Base-by-base conservation (phyloP, 2,329 filamentous ascomycete species). In the Fusarium nelsonii region DNA sequence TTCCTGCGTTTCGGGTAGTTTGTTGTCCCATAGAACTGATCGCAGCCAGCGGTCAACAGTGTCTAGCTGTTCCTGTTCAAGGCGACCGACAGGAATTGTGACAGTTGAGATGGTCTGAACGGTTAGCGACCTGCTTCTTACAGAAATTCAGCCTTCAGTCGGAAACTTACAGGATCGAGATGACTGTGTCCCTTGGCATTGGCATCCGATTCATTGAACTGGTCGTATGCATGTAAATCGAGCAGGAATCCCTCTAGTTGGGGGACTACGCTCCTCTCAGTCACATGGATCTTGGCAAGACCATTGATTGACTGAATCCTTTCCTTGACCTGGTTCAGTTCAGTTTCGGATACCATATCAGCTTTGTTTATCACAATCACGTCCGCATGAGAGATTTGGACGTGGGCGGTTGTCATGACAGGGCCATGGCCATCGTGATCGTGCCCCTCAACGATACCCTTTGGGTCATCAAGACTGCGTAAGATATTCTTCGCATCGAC, bases 351-450 rank as follows among this genome's bases (percentile, higher is more conserved):
- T 5, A 98, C 94, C 5, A 97, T 84, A 76, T 99, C 96, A 4
- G 90, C 85, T 79, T 99, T 99, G 82, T 99, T 99, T 72, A 99
- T 88, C 39, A 99, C 88, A 44, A 99, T 87, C 10, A 98, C 93
- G 80, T 99, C 96, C 8, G 96, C 96, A 75, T 99, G 95, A 2
- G 94, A 97, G 63, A 99, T 97, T 75, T 99, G 96, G 48, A 98
- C 86, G 79, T 99, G 96, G 1, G 96, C 96, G 4, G 93, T 97
- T 1, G 95, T 97, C 79, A 97, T 87, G 10, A 94, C 81, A 1
- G 92, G 90, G 0, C 91, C 90, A 48, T 85, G 81, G 43, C 83
- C 78, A 30, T 88, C 81, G 64, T 83, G 79, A 23, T 87, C 83
- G 23, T 87, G 81, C 2, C 84, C 82, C 16, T 84, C 81, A 18